phyloP scores from a whole-genome alignment of 805 yeast species.

The Wickerhamiella siamensis region DNA sequence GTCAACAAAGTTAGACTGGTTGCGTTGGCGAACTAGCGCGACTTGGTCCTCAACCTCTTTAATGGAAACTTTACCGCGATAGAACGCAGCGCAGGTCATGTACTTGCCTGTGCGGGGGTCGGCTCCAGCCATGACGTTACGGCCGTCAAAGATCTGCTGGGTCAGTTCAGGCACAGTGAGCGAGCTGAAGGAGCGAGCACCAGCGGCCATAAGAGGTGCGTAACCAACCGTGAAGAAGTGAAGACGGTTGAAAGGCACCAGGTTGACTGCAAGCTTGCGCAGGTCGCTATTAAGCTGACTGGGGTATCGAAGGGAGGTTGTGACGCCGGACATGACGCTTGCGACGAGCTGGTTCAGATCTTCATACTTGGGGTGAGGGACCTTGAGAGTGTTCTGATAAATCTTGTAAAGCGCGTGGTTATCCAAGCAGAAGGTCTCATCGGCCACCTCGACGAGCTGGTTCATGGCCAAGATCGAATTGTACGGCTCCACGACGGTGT shows the following conservation, averaged over 20 bases:
- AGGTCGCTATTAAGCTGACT: constrained; percentile 89
- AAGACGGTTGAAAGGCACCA: constrained; percentile 89
- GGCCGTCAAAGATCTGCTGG: constrained; percentile 84
- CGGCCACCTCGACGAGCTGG: constrained; percentile 79
- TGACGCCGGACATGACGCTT: constrained; percentile 88
- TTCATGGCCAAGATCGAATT: constrained; percentile 84
- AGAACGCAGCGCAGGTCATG: constrained; percentile 84
- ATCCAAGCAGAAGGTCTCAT: constrained; percentile 90
- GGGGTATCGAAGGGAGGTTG: constrained; percentile 86
- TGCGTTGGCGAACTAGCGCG: constrained; percentile 68
- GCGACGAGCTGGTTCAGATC: constrained; percentile 76
- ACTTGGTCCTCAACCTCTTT: constrained; percentile 93
- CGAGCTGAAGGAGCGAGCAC: constrained; percentile 69
- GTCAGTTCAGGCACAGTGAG: constrained; percentile 82
- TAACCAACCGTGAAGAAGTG: constrained; percentile 93
- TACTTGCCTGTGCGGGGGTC: constrained; percentile 86
- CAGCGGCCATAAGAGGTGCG: constrained; percentile 77
- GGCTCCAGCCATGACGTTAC: constrained; percentile 91
- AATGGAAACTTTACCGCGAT: constrained; percentile 83
- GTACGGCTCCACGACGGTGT: constrained; percentile 91
- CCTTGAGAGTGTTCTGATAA: constrained; percentile 72
- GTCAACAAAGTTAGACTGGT: constrained; percentile 74
- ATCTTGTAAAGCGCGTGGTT: constrained; percentile 87
- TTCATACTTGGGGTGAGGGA: constrained; percentile 61
- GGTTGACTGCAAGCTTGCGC: constrained; percentile 83